Conservation (phyloP, 345 rosid genomes). For the Dovyalis caffra region DNA sequence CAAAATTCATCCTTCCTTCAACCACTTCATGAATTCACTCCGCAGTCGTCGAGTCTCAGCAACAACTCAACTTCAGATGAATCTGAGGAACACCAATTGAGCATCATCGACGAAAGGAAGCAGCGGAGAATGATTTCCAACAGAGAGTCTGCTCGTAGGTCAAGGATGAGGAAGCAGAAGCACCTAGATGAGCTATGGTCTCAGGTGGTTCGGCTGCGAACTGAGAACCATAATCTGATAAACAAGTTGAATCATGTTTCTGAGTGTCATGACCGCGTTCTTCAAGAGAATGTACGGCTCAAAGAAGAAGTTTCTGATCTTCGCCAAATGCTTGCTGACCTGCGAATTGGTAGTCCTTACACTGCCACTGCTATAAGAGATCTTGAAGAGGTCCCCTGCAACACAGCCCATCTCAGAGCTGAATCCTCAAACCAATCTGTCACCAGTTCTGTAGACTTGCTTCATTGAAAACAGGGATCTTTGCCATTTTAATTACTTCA, state of each 20-base stretch:
- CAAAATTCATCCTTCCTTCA: slow-evolving; percentile 35
- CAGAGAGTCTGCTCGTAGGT: slow-evolving; percentile 94
- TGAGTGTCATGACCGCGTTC: slow-evolving; percentile 54
- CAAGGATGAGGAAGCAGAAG: slow-evolving; percentile 93
- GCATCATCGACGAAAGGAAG: slow-evolving; percentile 79
- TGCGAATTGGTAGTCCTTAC: slow-evolving; percentile 49
- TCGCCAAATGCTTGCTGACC: slow-evolving; percentile 58
- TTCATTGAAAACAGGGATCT: slow-evolving; percentile 29
- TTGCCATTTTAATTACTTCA: slow-evolving; percentile 13
- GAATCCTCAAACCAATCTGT: slow-evolving; percentile 38
- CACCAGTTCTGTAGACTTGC: slow-evolving; percentile 41
- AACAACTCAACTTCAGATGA: slow-evolving; percentile 85
- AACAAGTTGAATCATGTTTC: slow-evolving; percentile 68
- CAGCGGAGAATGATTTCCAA: slow-evolving; percentile 93
- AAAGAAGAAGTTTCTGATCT: slow-evolving; percentile 81
- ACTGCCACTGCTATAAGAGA: slow-evolving; percentile 41
- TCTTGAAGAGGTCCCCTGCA: slow-evolving; percentile 51
- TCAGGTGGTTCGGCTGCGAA: slow-evolving; percentile 69
- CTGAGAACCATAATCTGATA: slow-evolving; percentile 64
- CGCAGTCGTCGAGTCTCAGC: slow-evolving; percentile 48
- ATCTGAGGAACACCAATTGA: slow-evolving; percentile 59
- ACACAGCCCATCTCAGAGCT: slow-evolving; percentile 43
- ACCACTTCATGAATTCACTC: slow-evolving; percentile 35
- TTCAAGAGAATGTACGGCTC: slow-evolving; percentile 73
- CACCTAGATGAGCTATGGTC: slow-evolving; percentile 96